phyloP scores from a whole-genome alignment of 768 basidiomycete species.

The Tephrocybe rancida region DNA sequence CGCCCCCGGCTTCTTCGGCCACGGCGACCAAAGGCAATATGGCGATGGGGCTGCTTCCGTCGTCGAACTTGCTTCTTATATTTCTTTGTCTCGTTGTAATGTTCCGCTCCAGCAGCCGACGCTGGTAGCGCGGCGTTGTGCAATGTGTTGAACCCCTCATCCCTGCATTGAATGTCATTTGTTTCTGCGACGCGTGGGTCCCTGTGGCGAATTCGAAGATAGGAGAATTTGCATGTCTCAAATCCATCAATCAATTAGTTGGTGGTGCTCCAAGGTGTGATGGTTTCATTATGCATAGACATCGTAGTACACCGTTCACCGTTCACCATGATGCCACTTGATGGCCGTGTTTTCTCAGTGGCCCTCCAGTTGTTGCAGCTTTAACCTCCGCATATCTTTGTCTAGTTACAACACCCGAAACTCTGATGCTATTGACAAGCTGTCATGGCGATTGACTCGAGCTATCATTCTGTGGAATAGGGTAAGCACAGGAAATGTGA shows the following conservation, averaged over 20 bases:
- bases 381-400: neutral
- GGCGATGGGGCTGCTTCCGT: neutral
- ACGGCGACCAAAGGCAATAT: constrained; percentile 4
- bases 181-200: neutral
- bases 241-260: neutral
- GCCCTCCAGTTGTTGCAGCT: neutral
- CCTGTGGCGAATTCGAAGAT: neutral
- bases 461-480: neutral
- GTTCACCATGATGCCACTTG: neutral
- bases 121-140: neutral
- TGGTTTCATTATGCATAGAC: neutral
- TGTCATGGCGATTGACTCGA: neutral
- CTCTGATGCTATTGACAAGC: neutral
- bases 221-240: neutral
- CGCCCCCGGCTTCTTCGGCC: constrained; percentile 1
- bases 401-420: neutral
- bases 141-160: too few relatives aligned
- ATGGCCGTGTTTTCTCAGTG: neutral
- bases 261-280: too few relatives aligned
- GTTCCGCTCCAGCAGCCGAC: neutral
- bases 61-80: constrained; percentile 6
- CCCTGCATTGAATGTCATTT: too few relatives aligned
- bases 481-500: neutral
- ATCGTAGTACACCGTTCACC: neutral
- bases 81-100: constrained; percentile 3